These are phyloP conservation scores for Corymbia calophylla DNA, from an alignment of 441 rosid genomes.

Conservation along the genomic window DNA sequence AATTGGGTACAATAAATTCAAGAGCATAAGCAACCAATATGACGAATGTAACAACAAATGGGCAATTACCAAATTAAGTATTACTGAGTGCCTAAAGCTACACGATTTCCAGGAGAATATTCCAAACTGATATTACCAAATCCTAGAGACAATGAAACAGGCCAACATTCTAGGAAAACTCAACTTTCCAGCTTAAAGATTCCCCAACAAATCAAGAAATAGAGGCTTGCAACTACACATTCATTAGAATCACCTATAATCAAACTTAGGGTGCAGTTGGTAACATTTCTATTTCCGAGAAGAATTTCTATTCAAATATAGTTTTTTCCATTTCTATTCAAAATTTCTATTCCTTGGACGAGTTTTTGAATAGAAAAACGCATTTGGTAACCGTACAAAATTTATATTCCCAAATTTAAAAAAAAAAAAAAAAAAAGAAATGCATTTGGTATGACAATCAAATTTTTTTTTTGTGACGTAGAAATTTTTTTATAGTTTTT, in stretches of 20 bases:
- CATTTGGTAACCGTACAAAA: no score
- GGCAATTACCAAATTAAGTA: neutral
- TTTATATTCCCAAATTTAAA: no score
- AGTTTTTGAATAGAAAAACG: no score
- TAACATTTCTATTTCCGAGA: no score
- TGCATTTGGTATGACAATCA: no score
- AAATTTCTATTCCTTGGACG: no score
- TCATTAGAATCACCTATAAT: neutral
- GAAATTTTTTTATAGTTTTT: no score
- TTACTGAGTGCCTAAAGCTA: neutral
- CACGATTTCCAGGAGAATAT: neutral
- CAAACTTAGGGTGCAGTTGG: neutral
- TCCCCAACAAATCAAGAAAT: neutral
- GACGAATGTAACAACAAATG: neutral
- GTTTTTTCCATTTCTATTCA: no score
- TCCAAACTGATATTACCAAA: neutral
- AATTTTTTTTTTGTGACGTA: no score
- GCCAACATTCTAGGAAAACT: neutral
- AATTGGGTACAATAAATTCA: neutral
- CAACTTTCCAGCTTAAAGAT: neutral
- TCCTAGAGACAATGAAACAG: neutral
- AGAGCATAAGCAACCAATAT: neutral
- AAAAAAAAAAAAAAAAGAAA: no score
- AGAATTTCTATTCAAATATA: no score
- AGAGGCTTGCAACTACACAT: neutral